Percentiles rank a stretch among this genome's conserved stretches.
Conservation (phyloP, 257 asterid genomes). For the Przewalskia tangutica region DNA sequence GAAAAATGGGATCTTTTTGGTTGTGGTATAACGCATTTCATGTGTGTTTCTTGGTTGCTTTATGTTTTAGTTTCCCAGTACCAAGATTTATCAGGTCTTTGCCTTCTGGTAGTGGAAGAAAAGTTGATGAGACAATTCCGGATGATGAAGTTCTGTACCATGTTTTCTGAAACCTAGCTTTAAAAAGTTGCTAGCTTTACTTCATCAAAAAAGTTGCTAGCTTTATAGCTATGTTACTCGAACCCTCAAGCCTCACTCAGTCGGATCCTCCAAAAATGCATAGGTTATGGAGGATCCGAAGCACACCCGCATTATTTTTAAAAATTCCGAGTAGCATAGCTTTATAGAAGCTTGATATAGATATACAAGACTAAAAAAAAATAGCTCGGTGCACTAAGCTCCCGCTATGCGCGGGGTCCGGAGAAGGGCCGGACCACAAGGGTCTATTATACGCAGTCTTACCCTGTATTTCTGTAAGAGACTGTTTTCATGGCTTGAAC, state of each 20-base stretch:
- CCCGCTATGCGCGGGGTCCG: too few relatives aligned
- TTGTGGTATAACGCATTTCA: background rate
- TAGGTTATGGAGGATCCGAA: background rate
- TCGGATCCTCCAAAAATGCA: background rate
- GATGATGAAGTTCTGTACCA: background rate
- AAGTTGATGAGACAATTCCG: background rate
- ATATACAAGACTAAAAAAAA: background rate
- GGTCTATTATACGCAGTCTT: too few relatives aligned
- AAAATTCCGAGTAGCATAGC: background rate
- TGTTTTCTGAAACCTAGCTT: background rate
- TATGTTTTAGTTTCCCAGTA: background rate
- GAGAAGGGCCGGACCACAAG: too few relatives aligned
- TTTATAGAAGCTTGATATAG: background rate
- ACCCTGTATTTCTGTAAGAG: too few relatives aligned
- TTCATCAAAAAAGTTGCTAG: background rate
- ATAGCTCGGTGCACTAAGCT: too few relatives aligned
- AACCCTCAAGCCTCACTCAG: background rate
- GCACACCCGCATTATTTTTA: background rate
- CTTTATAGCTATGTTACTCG: background rate
- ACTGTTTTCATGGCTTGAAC: too few relatives aligned
- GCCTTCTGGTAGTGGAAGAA: background rate
- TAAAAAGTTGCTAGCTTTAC: too few relatives aligned
- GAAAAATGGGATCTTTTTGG: background rate
- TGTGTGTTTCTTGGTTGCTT: background rate
- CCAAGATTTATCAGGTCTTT: background rate